Base-by-base conservation (phyloP, 352 stramenopile genomes). In the Pythium grandisporangium region DNA sequence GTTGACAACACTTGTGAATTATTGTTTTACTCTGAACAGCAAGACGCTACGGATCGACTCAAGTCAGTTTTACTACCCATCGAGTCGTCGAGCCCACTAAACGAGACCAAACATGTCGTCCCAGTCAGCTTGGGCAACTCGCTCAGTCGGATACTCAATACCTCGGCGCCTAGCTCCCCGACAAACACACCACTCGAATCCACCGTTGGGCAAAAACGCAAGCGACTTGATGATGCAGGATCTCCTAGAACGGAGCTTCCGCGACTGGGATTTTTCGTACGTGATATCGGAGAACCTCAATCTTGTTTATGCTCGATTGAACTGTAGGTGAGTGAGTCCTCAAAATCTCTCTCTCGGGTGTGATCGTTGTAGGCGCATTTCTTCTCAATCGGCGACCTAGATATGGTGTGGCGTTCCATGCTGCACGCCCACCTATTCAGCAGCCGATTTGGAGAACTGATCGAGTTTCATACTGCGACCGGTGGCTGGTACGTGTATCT, bases 401-500 rank as follows among this genome's bases (percentile, higher is more conserved):
- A 70, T 26, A 66, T 70, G 53, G 41, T 70, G 6, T 70, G 61
- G 61, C 46, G 61, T 4, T 70, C 61, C 4, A 54, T 70, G 17
- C 42, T 70, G 22, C 61, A 70, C 33, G 56, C 55, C 1, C 61
- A 70, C 44, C 25, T 70, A 10, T 61, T 70, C 39, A 70, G 63
- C 24, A 23, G 53, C 11, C 53, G 58, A 14, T 70, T 70, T 41
- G 61, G 61, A 11, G 56, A 70, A 2, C 12, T 61, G 24, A 48
- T 70, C 14, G 61, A 70, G 43, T 58, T 70, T 40, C 61, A 65
- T 23, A 61, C 60, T 16, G 65, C 76, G 19, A 55, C 71, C 7
- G 46, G 51, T 21, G 74, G 64, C 40, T 17, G 44, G 74, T 84
- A 69, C 27, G 73, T 69, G 11, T n/a, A n/a, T n/a, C n/a, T n/a